Evolutionary conservation across 257 asterid genomes (phyloP).

Genomic region (Nicotiana attenuata): DNA sequence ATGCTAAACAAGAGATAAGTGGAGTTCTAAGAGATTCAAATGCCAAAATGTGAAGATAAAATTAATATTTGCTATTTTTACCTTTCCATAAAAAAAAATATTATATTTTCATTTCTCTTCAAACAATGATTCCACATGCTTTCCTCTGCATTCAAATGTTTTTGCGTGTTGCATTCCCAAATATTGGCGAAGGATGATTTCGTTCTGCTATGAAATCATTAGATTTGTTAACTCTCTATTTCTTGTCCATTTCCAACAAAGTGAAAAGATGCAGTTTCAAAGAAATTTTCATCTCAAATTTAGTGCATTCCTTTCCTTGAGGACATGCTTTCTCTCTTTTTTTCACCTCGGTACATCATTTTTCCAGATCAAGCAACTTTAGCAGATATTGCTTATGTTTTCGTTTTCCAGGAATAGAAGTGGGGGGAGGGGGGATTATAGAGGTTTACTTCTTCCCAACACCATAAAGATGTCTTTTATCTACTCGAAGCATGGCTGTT

Average conservation of each 20-base stretch:
- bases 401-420: neutral
- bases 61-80: neutral
- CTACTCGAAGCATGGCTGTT: neutral
- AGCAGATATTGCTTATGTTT: neutral
- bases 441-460: neutral
- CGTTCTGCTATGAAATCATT: neutral
- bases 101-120: neutral
- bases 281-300: neutral
- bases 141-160: neutral
- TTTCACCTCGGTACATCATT: neutral
- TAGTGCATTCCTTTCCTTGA: neutral
- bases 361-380: neutral
- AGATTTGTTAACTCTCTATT: neutral
- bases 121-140: neutral
- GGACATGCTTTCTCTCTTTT: neutral
- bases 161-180: neutral
- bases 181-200: constrained; percentile 2
- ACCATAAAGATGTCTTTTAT: neutral
- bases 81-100: too few species aligned
- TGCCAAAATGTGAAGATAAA: neutral
- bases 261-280: neutral
- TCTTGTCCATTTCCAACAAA: neutral
- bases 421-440: neutral
- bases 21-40: neutral
- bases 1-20: neutral